Percentiles rank a stretch among this genome's conserved stretches.
These are phyloP conservation scores for Elaeis oleifera DNA, from an alignment of 202 grass and related monocot genomes.

Conservation along the genomic window DNA sequence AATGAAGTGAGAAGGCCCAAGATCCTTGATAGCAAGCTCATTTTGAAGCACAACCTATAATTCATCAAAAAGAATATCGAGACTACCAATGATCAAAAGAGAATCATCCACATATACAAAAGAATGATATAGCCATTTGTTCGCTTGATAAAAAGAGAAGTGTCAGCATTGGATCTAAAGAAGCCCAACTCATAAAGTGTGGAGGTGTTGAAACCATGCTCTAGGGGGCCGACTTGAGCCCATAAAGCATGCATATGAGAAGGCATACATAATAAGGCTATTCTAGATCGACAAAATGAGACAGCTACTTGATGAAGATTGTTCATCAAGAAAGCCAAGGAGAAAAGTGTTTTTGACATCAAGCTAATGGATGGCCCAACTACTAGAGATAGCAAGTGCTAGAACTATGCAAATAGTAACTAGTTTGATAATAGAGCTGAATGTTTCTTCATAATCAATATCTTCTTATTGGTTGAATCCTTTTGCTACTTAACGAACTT, in stretches of 20 bases:
- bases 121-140: no score
- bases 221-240: background rate
- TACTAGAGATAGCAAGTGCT: background rate
- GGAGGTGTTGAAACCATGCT: background rate
- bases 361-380: background rate
- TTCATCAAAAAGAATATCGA: no score
- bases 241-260: background rate
- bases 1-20: no score
- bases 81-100: no score
- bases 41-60: no score
- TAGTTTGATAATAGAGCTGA: slow-evolving; percentile 1
- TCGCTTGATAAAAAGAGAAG: background rate
- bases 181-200: background rate
- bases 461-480: background rate
- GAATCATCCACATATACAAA: no score
- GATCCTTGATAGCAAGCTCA: no score
- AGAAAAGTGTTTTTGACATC: slow-evolving; percentile 12
- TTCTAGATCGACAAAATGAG: background rate
- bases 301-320: slow-evolving; percentile 1
- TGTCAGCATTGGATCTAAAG: background rate
- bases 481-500: background rate
- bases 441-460: background rate
- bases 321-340: background rate
- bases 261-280: background rate
- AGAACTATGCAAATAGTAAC: slow-evolving; percentile 1